Evolutionary conservation across 2,329 filamentous ascomycete genomes (phyloP).

Genomic region (Aspergillus tubingensis): DNA sequence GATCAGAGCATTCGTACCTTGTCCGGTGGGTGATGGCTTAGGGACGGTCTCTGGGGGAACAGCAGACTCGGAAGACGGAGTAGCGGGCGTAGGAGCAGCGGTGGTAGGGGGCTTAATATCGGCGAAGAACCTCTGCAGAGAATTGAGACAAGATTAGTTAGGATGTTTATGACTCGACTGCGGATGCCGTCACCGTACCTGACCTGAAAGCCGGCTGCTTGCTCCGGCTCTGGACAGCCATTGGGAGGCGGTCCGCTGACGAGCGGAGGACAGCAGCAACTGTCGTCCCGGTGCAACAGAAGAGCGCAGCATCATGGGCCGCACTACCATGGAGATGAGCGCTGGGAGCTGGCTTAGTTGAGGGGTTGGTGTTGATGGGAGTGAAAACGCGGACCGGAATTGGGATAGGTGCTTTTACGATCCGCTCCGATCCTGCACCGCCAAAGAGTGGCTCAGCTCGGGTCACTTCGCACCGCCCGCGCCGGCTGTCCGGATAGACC

Average conservation of each 20-base stretch:
- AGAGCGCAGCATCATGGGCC: constrained; percentile 59
- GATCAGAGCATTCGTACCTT: constrained; percentile 27
- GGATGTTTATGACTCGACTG: constrained; percentile 26
- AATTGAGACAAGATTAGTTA: constrained; percentile 18
- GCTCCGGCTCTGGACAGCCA: constrained; percentile 44
- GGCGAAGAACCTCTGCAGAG: constrained; percentile 52
- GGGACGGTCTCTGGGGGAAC: constrained; percentile 54
- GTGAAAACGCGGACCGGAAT: constrained; percentile 35
- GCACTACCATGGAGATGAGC: constrained; percentile 38
- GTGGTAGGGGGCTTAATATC: constrained; percentile 46
- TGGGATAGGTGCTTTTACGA: constrained; percentile 41
- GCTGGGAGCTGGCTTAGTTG: constrained; percentile 26
- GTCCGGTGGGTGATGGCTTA: constrained; percentile 42
- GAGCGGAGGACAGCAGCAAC: constrained; percentile 42
- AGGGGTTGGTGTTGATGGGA: constrained; percentile 32
- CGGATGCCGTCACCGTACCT: constrained; percentile 37
- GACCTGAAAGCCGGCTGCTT: constrained; percentile 43
- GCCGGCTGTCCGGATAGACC: background rate
- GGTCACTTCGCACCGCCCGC: constrained; percentile 18
- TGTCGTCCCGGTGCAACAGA: constrained; percentile 53
- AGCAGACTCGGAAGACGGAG: constrained; percentile 48
- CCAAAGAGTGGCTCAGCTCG: constrained; percentile 28
- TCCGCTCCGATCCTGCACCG: constrained; percentile 41
- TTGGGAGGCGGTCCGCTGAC: constrained; percentile 43
- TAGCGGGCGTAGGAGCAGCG: constrained; percentile 45